Evolutionary conservation across 768 basidiomycete genomes (phyloP).

Genomic region (Leccinum pellstonianum): DNA sequence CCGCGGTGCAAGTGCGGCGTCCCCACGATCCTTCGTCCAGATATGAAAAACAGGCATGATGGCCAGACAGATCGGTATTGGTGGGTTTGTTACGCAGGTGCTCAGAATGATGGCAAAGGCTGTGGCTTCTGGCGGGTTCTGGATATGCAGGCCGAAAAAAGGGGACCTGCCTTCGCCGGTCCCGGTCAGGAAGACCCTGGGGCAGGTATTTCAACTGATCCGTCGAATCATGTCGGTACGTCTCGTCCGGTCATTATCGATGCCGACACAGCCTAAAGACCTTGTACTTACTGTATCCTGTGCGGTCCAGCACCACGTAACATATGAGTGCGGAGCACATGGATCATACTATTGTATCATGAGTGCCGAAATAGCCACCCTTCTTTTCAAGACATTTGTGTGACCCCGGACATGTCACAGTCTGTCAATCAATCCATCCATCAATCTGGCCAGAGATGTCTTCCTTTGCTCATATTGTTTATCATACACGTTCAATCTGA

Average conservation of each 20-base stretch:
- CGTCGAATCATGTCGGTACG: constrained; percentile 4
- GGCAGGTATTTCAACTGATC: background rate
- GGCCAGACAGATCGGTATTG: constrained; percentile 62
- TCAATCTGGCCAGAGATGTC: constrained; percentile 12
- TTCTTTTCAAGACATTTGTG: constrained; percentile 2
- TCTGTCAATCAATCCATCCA: constrained; percentile 9
- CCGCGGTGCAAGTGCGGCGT: constrained; percentile 74
- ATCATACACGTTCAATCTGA: background rate
- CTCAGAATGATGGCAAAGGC: constrained; percentile 82
- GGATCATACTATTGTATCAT: background rate
- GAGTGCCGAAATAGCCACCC: background rate
- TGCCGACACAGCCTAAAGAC: constrained; percentile 1
- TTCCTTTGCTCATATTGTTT: constrained; percentile 1
- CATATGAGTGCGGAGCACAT: background rate
- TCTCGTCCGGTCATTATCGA: background rate
- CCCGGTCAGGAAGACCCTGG: background rate
- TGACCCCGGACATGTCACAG: background rate
- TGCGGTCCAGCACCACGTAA: background rate
- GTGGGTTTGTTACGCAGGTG: constrained; percentile 75
- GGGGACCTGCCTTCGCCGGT: constrained; percentile 47
- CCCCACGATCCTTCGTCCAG: constrained; percentile 67
- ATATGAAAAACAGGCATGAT: constrained; percentile 73
- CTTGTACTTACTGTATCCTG: background rate
- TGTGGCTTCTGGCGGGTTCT: constrained; percentile 74
- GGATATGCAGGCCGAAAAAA: constrained; percentile 65